Percentiles rank a stretch among this genome's conserved stretches.
Evolutionary conservation across 768 basidiomycete species (phyloP).

Genomic region (Boletus huronensis): DNA sequence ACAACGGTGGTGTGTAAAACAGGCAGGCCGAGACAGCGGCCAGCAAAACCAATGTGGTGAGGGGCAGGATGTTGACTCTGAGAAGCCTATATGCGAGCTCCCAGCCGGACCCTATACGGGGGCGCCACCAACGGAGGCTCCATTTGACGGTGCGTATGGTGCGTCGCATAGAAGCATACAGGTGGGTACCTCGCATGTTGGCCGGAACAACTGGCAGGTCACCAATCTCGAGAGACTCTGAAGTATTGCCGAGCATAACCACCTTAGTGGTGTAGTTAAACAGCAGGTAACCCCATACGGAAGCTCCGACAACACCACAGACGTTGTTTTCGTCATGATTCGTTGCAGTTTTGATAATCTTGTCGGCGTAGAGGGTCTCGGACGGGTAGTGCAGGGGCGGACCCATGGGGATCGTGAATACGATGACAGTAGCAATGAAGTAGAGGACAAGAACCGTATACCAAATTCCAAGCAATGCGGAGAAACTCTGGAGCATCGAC

Average conservation of each 20-base stretch:
- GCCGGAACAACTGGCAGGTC: slow-evolving; percentile 82
- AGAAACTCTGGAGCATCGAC: slow-evolving; percentile 19
- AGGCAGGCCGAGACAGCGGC: slow-evolving; percentile 56
- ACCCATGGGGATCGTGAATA: slow-evolving; percentile 58
- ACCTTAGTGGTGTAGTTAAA: slow-evolving; percentile 89
- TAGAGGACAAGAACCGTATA: slow-evolving; percentile 52
- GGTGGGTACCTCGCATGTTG: slow-evolving; percentile 61
- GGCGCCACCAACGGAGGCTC: slow-evolving; percentile 54
- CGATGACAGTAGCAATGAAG: slow-evolving; percentile 40
- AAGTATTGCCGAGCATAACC: slow-evolving; percentile 74
- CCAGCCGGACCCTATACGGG: slow-evolving; percentile 62
- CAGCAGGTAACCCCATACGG: slow-evolving; percentile 47
- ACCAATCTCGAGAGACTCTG: slow-evolving; percentile 76
- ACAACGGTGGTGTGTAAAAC: slow-evolving; percentile 63
- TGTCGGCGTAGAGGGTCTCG: slow-evolving; percentile 71
- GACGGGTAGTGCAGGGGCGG: slow-evolving; percentile 73
- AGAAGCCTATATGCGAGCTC: slow-evolving; percentile 58
- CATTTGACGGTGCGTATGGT: slow-evolving; percentile 51
- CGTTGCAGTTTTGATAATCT: slow-evolving; percentile 55
- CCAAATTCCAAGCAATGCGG: slow-evolving; percentile 42
- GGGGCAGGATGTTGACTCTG: slow-evolving; percentile 46
- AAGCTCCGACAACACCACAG: slow-evolving; percentile 52
- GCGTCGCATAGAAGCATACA: slow-evolving; percentile 63
- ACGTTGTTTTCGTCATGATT: slow-evolving; percentile 74
- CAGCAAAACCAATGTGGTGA: slow-evolving; percentile 45